These are phyloP conservation scores for Erodium trifolium DNA, from an alignment of 441 rosid genomes.

Conservation along the genomic window DNA sequence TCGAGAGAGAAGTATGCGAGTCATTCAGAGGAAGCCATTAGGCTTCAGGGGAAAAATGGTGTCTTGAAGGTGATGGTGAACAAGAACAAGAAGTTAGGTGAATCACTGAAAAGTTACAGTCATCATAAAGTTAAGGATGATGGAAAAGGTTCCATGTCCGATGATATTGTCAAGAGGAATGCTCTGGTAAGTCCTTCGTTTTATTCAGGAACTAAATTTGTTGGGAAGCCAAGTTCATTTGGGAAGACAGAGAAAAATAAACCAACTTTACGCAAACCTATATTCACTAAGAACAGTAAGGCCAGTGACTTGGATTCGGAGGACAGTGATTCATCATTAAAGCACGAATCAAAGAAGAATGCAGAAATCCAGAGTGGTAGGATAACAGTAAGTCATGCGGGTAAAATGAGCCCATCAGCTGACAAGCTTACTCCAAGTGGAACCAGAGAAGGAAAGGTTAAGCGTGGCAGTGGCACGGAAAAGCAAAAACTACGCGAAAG, in stretches of 20 bases:
- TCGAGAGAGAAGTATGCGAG: conserved; percentile 38
- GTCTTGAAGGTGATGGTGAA: conserved; percentile 88
- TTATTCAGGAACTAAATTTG: conserved; percentile 32
- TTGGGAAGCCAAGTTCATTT: conserved; percentile 32
- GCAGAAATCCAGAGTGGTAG: conserved; percentile 26
- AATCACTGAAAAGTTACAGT: conserved; percentile 35
- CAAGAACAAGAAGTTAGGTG: conserved; percentile 51
- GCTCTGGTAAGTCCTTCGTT: conserved; percentile 30
- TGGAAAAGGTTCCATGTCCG: conserved; percentile 34
- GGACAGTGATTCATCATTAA: conserved; percentile 46
- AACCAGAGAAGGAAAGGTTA: conserved; percentile 52
- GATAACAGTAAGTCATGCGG: conserved; percentile 31
- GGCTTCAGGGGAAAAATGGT: conserved; percentile 95
- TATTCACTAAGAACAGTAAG: conserved; percentile 30
- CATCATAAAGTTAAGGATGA: conserved; percentile 31
- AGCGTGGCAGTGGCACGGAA: conserved; percentile 89
- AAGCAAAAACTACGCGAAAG: conserved; percentile 91
- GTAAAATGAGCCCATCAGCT: conserved; percentile 30
- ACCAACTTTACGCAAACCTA: conserved; percentile 26
- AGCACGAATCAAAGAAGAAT: conserved; percentile 30
- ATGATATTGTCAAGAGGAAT: conserved; percentile 38
- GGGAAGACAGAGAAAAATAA: conserved; percentile 34
- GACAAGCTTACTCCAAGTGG: conserved; percentile 29
- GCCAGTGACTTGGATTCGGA: conserved; percentile 40
- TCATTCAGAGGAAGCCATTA: conserved; percentile 57